phyloP scores from a whole-genome alignment of 192 early-diverging fungal species.

The Mortierella hygrophila region DNA sequence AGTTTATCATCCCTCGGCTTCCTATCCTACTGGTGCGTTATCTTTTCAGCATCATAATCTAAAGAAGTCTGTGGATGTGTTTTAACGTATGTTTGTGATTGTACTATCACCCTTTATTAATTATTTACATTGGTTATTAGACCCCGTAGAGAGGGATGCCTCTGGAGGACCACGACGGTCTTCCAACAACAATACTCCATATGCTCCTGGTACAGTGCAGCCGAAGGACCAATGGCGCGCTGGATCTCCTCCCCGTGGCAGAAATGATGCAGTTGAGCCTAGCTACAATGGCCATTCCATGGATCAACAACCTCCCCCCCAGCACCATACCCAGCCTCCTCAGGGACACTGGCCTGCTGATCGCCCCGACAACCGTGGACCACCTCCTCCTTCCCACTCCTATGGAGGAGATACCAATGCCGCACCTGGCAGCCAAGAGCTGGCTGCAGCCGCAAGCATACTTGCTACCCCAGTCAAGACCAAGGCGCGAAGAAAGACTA shows the following conservation, averaged over 20 bases:
- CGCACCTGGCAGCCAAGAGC: neutral
- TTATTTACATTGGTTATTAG: neutral
- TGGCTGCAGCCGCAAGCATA: neutral
- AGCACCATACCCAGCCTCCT: neutral
- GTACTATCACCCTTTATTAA: neutral
- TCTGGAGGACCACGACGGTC: neutral
- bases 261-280: neutral
- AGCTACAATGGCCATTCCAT: neutral
- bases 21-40: constrained; percentile 8
- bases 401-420: neutral
- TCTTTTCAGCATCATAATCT: neutral
- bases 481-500: neutral
- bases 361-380: neutral
- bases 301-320: constrained; percentile 12
- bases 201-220: neutral
- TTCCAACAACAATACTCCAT: neutral
- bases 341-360: constrained; percentile 6
- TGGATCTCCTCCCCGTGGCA: constrained; percentile 1
- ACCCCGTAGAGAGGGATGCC: neutral
- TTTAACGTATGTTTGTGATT: neutral
- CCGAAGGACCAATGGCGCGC: neutral
- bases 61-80: too few species aligned
- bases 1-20: neutral
- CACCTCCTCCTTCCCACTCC: neutral
- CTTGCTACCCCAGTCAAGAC: neutral